phyloP scores from a whole-genome alignment of 2,329 filamentous ascomycete genomes.

The Boeremia exigua region DNA sequence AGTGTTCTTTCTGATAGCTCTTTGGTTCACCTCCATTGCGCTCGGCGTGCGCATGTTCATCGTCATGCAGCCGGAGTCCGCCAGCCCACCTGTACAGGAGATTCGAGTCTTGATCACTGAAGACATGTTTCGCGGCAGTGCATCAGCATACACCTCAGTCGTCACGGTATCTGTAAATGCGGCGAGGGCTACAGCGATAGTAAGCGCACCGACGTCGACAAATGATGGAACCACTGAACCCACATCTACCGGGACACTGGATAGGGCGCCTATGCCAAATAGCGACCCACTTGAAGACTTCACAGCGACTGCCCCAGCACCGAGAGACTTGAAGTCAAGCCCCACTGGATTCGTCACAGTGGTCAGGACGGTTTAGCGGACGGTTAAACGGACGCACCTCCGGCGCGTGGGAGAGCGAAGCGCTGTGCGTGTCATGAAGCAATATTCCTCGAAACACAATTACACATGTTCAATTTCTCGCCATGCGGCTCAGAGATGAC shows the following conservation, averaged over 20 bases:
- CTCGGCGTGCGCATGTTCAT: constrained; percentile 26
- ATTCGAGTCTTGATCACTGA: constrained; percentile 28
- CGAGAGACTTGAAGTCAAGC: not conserved
- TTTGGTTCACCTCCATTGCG: constrained; percentile 32
- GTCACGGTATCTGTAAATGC: not conserved
- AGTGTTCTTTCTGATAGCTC: constrained; percentile 30
- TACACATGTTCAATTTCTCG: not conserved
- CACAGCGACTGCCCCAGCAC: not conserved
- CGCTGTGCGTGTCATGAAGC: constrained; percentile 7
- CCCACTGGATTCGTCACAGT: constrained; percentile 15
- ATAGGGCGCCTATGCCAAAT: constrained; percentile 1
- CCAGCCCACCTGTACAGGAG: constrained; percentile 13
- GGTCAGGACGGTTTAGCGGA: constrained; percentile 2
- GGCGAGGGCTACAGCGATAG: not conserved
- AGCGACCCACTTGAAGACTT: not conserved
- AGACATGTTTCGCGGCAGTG: constrained; percentile 5
- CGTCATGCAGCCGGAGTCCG: constrained; percentile 17
- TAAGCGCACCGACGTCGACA: not conserved
- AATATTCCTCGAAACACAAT: not conserved
- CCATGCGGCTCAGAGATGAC: not conserved
- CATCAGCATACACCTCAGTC: not conserved
- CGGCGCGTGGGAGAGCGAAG: constrained; percentile 2
- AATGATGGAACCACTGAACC: not conserved
- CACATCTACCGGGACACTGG: constrained; percentile 6
- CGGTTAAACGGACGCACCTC: not conserved